Evolutionary conservation across 192 early-diverging fungal genomes (phyloP).

Genomic region (Coemansia sp.): DNA sequence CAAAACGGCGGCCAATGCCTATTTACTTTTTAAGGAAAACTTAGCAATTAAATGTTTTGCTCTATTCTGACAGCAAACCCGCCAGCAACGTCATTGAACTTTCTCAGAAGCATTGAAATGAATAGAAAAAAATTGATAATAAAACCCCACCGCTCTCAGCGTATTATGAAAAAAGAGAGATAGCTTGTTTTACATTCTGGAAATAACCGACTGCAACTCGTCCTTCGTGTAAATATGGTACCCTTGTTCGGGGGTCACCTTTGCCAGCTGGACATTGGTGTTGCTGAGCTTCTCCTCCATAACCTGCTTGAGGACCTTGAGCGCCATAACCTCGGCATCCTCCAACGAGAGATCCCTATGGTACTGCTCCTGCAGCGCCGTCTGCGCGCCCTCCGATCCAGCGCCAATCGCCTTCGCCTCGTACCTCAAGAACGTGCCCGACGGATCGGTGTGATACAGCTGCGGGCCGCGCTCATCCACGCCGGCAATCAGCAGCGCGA

Average conservation of each 20-base stretch:
- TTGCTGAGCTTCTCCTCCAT: conserved; percentile 99
- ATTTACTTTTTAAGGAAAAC: no score
- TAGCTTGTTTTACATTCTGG: conserved; percentile 69
- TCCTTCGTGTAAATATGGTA: conserved; percentile 80
- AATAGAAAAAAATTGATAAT: no score
- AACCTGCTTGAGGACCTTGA: conserved; percentile 97
- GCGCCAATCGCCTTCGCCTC: conserved; percentile 99
- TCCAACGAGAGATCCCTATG: conserved; percentile 78
- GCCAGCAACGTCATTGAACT: no score
- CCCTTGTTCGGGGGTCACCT: conserved; percentile 72
- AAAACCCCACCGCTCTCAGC: no score
- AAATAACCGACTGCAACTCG: conserved; percentile 77
- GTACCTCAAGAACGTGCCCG: conserved; percentile 93
- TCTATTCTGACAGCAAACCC: no score
- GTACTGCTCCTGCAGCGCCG: conserved; percentile 96
- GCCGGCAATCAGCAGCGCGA: conserved; percentile 97
- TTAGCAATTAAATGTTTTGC: no score
- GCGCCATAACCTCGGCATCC: conserved; percentile 84
- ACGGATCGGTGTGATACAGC: conserved; percentile 97
- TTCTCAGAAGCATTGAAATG: no score
- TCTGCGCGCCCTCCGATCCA: conserved; percentile 98
- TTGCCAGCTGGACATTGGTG: conserved; percentile 92
- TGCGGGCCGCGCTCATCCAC: conserved; percentile 96
- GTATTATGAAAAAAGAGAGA: no score
- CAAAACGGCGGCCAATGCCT: no score